Base-by-base conservation (phyloP, 2,329 filamentous ascomycete species). In the Leptographium procerum region DNA sequence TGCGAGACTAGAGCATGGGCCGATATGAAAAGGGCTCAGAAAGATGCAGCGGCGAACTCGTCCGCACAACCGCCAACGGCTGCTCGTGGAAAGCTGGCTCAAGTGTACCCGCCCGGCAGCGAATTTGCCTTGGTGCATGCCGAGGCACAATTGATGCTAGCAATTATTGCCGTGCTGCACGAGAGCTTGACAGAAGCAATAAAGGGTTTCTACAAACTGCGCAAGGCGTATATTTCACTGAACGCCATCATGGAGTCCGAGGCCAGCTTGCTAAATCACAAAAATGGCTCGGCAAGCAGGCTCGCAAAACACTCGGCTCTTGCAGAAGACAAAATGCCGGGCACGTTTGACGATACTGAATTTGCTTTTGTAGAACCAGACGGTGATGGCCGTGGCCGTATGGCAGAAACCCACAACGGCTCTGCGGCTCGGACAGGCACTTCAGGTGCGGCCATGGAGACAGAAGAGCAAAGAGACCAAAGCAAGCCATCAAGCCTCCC, bases 171-270 rank as follows among this genome's bases (percentile, higher is more conserved):
- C 0, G 89, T 97, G 19, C 75, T 97, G 65, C 95, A 95, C 64
- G 94, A 97, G 74, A 96, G 89, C 68, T 73, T 97, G 65, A 92
- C 91, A 0, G 94, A 97, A 70, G 90, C 85, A 19, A 82, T 97
- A 70, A 90, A 87, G 71, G 90, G 90, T 7, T 97, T 97, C 67
- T 95, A 95, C 69, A 95, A 94, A 71, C 73, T 97, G 65, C 81
- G 92, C 61, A 95, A 95, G 69, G 92, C 92, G 0, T 97, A 88
- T 66, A 75, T 90, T 45, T 87, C 90, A 0, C 76, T 99, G 4
- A 88, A 96, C 66, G 79, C 79, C 11, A 88, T 99, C 58, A 79
- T 91, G 67, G 81, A 87, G 61, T 81, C 86, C 36, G 91, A 96
- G 71, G 80, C 80, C 28, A 69, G 69, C 40, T 65, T 67, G 8